phyloP scores from a whole-genome alignment of 306 rosid species.

The Rubus idaeus region DNA sequence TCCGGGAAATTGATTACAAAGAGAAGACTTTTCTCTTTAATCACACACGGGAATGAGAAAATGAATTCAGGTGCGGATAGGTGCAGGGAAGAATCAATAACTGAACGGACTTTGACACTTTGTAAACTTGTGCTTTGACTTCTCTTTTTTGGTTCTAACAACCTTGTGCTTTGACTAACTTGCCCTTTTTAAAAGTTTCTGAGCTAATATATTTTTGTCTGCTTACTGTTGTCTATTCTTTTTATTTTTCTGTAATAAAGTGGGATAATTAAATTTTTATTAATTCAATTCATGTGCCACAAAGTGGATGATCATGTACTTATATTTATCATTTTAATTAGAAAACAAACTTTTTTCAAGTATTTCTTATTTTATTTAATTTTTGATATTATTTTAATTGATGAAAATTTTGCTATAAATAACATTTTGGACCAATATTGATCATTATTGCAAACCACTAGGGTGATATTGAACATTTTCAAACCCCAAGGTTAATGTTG shows the following conservation, averaged over 20 bases:
- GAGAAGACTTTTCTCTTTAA: neutral
- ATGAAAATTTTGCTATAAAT: too few relatives aligned
- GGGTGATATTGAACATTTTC: too few relatives aligned
- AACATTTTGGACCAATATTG: too few relatives aligned
- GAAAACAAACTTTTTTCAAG: too few relatives aligned
- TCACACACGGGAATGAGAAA: neutral
- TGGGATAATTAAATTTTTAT: too few relatives aligned
- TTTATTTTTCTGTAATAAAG: neutral
- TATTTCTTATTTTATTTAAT: too few relatives aligned
- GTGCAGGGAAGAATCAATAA: neutral
- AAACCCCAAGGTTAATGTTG: too few relatives aligned
- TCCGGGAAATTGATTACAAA: neutral
- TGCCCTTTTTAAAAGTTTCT: slow-evolving; percentile 8
- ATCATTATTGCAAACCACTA: too few relatives aligned
- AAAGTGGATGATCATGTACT: neutral
- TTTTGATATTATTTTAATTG: too few relatives aligned
- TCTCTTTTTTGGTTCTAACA: too few relatives aligned
- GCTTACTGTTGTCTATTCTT: neutral
- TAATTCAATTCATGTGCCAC: neutral
- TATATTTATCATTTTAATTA: too few relatives aligned
- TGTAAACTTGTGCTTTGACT: neutral
- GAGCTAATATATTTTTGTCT: neutral
- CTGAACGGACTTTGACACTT: neutral
- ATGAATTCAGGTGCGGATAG: neutral
- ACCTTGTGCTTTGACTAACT: neutral